Conservation (phyloP, 2,329 filamentous ascomycete species). For the Thelonectria blattea region DNA sequence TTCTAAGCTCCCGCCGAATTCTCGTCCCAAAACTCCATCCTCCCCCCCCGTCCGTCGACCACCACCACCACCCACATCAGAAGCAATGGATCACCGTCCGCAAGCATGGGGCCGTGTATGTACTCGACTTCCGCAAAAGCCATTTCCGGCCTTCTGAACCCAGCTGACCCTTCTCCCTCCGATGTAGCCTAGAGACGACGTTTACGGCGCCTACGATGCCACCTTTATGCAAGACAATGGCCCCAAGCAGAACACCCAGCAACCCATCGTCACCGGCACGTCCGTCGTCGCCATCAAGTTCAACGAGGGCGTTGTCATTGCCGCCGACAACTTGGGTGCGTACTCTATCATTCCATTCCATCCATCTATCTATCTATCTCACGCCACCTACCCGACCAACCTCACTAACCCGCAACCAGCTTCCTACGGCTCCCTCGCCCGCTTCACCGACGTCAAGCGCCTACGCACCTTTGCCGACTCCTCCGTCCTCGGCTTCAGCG, state of each 20-base stretch:
- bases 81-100: constrained; percentile 72
- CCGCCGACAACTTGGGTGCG: constrained; percentile 92
- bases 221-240: constrained; percentile 77
- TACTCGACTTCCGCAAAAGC: constrained; percentile 28
- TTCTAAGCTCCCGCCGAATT: background rate
- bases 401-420: constrained; percentile 57
- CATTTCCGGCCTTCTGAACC: constrained; percentile 23
- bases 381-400: background rate
- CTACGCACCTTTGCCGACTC: constrained; percentile 86
- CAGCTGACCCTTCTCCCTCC: constrained; percentile 9
- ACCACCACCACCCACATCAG: constrained; percentile 22
- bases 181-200: constrained; percentile 87
- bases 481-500: constrained; percentile 90
- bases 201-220: constrained; percentile 92
- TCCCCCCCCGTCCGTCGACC: constrained; percentile 11
- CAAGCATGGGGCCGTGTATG: constrained; percentile 76
- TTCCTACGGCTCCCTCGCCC: constrained; percentile 95
- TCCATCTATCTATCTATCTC: constrained; percentile 7
- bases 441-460: constrained; percentile 96
- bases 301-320: constrained; percentile 94
- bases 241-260: constrained; percentile 87
- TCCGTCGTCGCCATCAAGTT: constrained; percentile 96
- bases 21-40: background rate
- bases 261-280: constrained; percentile 93
- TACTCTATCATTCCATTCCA: constrained; percentile 5